phyloP scores from a whole-genome alignment of 2,329 filamentous ascomycete species.

The Epichloe gansuensis region DNA sequence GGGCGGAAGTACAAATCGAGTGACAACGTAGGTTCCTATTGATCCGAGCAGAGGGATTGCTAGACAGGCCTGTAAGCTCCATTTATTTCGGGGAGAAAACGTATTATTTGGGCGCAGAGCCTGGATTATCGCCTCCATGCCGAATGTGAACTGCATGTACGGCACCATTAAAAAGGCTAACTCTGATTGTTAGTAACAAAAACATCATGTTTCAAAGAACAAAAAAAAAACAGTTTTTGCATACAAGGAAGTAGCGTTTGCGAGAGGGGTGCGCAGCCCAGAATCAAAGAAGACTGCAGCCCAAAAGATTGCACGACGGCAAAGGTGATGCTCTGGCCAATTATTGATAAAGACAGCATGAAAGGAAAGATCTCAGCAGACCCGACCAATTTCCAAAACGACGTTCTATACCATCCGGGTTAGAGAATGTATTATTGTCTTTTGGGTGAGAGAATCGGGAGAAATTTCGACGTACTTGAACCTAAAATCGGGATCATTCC shows the following conservation, averaged over 20 bases:
- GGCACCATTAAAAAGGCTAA: slow-evolving; percentile 55
- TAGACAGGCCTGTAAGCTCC: slow-evolving; percentile 46
- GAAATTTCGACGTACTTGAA: slow-evolving; percentile 24
- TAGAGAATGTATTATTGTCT: background rate
- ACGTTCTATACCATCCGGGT: slow-evolving; percentile 16
- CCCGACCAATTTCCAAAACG: slow-evolving; percentile 30
- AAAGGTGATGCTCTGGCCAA: slow-evolving; percentile 45
- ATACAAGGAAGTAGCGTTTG: slow-evolving; percentile 48
- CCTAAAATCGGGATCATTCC: slow-evolving; percentile 25
- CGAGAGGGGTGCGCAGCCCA: slow-evolving; percentile 40
- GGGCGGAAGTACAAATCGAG: slow-evolving; percentile 39
- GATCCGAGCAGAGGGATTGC: slow-evolving; percentile 35
- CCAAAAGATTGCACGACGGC: slow-evolving; percentile 43
- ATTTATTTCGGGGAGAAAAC: slow-evolving; percentile 46
- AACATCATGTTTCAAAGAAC: background rate
- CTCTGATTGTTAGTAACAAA: background rate
- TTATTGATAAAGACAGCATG: slow-evolving; percentile 42
- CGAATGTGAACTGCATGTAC: slow-evolving; percentile 53
- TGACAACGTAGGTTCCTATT: slow-evolving; percentile 45
- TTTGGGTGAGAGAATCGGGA: background rate
- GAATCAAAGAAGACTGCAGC: slow-evolving; percentile 34
- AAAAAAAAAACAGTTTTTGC: slow-evolving; percentile 5
- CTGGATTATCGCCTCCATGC: slow-evolving; percentile 41
- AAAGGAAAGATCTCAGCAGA: slow-evolving; percentile 41
- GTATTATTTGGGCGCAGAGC: slow-evolving; percentile 41